phyloP scores from a whole-genome alignment of 768 basidiomycete species.

The Kwoniella dejecticola region DNA sequence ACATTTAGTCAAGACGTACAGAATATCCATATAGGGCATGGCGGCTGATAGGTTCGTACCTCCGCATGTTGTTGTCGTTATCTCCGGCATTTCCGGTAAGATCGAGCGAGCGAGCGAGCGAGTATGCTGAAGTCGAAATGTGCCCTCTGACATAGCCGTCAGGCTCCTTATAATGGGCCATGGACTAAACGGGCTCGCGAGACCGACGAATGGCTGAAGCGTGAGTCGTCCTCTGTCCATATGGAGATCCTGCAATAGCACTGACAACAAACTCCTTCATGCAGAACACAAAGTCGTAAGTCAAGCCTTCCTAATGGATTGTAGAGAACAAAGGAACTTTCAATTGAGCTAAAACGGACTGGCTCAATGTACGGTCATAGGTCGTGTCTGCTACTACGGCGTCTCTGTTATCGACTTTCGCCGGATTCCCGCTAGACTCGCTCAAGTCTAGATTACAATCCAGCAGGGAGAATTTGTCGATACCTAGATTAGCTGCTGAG shows the following conservation, averaged over 20 bases:
- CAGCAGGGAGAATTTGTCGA: slow-evolving; percentile 71
- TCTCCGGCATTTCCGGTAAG: not conserved
- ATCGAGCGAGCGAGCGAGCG: not conserved
- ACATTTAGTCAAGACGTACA: slow-evolving; percentile 1
- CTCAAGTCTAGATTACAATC: slow-evolving; percentile 92
- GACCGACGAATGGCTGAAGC: slow-evolving; percentile 46
- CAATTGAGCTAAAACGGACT: not conserved
- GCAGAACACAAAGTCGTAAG: slow-evolving; percentile 48
- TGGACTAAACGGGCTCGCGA: slow-evolving; percentile 32
- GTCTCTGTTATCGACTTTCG: slow-evolving; percentile 87
- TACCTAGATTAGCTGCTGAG: slow-evolving; percentile 61
- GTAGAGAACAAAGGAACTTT: not conserved
- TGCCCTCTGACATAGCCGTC: slow-evolving; percentile 32
- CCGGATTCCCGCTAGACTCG: slow-evolving; percentile 93
- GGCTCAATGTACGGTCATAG: no score
- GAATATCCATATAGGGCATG: slow-evolving; percentile 32
- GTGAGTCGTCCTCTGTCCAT: slow-evolving; percentile 37
- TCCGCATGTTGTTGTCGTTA: no score
- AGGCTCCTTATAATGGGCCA: slow-evolving; percentile 42
- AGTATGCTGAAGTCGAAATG: not conserved
- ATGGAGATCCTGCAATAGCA: no score
- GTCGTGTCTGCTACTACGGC: slow-evolving; percentile 88
- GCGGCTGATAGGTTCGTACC: slow-evolving; percentile 37
- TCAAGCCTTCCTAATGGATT: not conserved
- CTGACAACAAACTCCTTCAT: slow-evolving; percentile 4